These are phyloP conservation scores for Thelonectria blattea DNA, from an alignment of 2,329 filamentous ascomycete genomes.

Conservation along the genomic window DNA sequence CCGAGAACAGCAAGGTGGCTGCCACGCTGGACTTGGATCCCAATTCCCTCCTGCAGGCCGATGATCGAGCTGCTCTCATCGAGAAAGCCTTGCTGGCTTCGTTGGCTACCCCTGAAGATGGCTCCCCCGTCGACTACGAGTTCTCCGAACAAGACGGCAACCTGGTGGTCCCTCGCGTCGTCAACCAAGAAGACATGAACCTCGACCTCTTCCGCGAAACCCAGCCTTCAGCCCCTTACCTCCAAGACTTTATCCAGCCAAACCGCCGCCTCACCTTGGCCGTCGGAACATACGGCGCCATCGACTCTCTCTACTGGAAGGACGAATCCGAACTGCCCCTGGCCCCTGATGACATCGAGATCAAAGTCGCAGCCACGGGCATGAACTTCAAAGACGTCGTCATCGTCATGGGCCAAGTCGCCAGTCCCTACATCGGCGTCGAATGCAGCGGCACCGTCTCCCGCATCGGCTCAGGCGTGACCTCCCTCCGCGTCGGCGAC, in stretches of 20 bases:
- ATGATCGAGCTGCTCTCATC: slow-evolving; percentile 42
- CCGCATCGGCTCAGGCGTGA: slow-evolving; percentile 43
- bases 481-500: slow-evolving; percentile 17
- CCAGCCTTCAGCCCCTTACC: slow-evolving; percentile 35
- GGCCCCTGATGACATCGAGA: slow-evolving; percentile 47
- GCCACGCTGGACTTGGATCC: slow-evolving; percentile 55
- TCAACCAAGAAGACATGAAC: slow-evolving; percentile 37
- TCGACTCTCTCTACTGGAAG: slow-evolving; percentile 50
- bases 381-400: slow-evolving; percentile 56
- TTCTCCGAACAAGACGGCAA: slow-evolving; percentile 39
- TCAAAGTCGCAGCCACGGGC: slow-evolving; percentile 51
- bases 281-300: slow-evolving; percentile 46
- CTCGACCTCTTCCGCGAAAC: slow-evolving; percentile 37
- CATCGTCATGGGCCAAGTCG: slow-evolving; percentile 48
- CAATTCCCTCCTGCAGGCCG: slow-evolving; percentile 38
- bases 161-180: slow-evolving; percentile 39
- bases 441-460: slow-evolving; percentile 50
- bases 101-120: slow-evolving; percentile 24
- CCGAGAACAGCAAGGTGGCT: slow-evolving; percentile 52
- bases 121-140: slow-evolving; percentile 36
- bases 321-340: slow-evolving; percentile 41
- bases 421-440: slow-evolving; percentile 43
- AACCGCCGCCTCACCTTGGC: slow-evolving; percentile 45
- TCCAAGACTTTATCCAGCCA: slow-evolving; percentile 46
- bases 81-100: slow-evolving; percentile 35